Evolutionary conservation across 441 rosid species (phyloP), one percentile per base, ranked within the genome.

Genomic region (Hura crepitans): DNA sequence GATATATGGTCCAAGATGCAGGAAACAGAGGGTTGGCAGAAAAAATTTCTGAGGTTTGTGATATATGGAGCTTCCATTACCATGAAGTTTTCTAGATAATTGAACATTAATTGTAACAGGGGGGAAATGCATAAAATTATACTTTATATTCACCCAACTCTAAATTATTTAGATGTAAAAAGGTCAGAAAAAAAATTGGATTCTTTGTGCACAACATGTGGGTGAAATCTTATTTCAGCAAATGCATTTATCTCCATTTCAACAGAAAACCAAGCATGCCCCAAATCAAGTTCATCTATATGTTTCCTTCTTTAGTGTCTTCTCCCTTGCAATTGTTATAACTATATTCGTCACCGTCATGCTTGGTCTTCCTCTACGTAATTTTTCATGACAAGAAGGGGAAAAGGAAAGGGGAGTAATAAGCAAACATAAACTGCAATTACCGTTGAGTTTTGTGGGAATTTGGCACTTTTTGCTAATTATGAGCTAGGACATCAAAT

Each of bases 1-100:
- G 81, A 95, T 79, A 46, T 95, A 49, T 95, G 99, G 99, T 86
- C 91, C 74, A 89, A 81, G 84, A 92, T 92, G 97, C 93, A 90
- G 81, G 89, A 88, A 66, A 84, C 86, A 45, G 80, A 81, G 66
- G 89, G 84, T 47, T 95, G 97, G 97, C 93, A 84, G 89, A 89
- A 81, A 72, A 83, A 80, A 31, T 85, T 78, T 78, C 68, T 92
- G 54, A 94, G 97, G 99, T 90, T 69, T 65, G 88, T 80, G 27
- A 63, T 42, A 35, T 31, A 20, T 11, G 22, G 62, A 50, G 28
- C 74, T 49, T 55, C 27, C 18, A 25, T 65, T 50, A 25, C 35
- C 37, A 35, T 13, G 12, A 57, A 28, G 12, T 18, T 23, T 28
- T 47, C 27, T 33, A 65, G 15, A n/a, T 61, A 1, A n/a, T 37